These are phyloP conservation scores for Komagataella populi DNA, from an alignment of 805 yeast genomes.

Conservation along the genomic window DNA sequence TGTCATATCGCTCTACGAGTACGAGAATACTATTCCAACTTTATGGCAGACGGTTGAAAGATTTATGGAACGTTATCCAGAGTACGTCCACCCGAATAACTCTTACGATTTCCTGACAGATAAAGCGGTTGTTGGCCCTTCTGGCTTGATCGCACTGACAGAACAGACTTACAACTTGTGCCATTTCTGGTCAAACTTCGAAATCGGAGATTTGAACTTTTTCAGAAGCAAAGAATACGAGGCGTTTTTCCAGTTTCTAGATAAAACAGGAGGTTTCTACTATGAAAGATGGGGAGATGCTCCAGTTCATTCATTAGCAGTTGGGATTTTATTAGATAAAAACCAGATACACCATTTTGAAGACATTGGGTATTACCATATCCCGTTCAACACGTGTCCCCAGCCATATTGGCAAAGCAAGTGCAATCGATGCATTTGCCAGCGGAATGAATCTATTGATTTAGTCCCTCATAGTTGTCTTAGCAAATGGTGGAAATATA, in stretches of 20 bases:
- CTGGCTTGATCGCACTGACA: constrained; percentile 27
- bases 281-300: constrained; percentile 96
- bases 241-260: constrained; percentile 49
- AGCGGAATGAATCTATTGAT: constrained; percentile 26
- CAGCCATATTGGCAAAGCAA: constrained; percentile 30
- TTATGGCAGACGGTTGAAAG: constrained; percentile 68
- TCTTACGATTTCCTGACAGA: constrained; percentile 44
- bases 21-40: constrained; percentile 73
- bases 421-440: constrained; percentile 49
- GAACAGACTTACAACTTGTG: constrained; percentile 62
- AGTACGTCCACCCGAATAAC: constrained; percentile 51
- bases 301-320: constrained; percentile 73
- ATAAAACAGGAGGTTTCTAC: constrained; percentile 62
- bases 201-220: constrained; percentile 57
- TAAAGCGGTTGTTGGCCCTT: constrained; percentile 27
- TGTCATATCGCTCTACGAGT: constrained; percentile 73
- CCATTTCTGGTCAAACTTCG: constrained; percentile 85
- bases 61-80: constrained; percentile 41
- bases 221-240: constrained; percentile 54
- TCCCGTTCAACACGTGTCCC: constrained; percentile 57
- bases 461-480: constrained; percentile 44
- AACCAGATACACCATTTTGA: constrained; percentile 63
- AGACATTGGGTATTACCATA: constrained; percentile 71
- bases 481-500: constrained; percentile 64
- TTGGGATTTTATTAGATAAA: constrained; percentile 40